These are phyloP conservation scores for Deakozyma indianensis DNA, from an alignment of 805 yeast species.

Conservation along the genomic window DNA sequence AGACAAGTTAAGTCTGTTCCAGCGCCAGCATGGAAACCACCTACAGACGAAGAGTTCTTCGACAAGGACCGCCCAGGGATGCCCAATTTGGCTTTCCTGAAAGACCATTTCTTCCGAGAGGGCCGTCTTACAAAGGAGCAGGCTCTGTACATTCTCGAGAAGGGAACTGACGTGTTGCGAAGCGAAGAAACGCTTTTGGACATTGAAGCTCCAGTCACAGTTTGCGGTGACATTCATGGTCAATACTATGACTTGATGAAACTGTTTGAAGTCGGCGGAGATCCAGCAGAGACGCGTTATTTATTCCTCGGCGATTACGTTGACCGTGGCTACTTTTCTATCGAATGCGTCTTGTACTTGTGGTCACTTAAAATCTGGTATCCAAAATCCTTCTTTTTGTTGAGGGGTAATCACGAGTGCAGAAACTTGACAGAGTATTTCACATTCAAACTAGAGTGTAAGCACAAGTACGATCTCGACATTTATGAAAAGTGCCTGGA, in stretches of 20 bases:
- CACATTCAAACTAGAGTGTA: conserved; percentile 82
- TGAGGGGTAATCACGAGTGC: conserved; percentile 93
- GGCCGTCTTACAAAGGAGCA: conserved; percentile 68
- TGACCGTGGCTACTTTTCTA: conserved; percentile 83
- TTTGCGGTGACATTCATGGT: conserved; percentile 97
- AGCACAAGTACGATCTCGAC: conserved; percentile 55
- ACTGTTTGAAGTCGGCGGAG: conserved; percentile 86
- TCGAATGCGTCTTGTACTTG: conserved; percentile 54
- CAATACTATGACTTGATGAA: conserved; percentile 84
- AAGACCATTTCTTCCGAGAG: conserved; percentile 61
- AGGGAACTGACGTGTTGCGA: conserved; percentile 48
- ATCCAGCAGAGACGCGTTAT: conserved; percentile 62
- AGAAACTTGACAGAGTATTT: conserved; percentile 86
- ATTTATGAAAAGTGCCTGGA: conserved; percentile 61
- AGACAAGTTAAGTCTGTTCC: conserved; percentile 43
- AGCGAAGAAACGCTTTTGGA: conserved; percentile 66
- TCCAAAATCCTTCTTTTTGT: conserved; percentile 61
- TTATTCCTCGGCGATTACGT: conserved; percentile 89
- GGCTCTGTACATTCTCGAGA: conserved; percentile 46
- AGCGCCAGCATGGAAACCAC: conserved; percentile 52
- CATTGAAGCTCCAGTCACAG: conserved; percentile 87
- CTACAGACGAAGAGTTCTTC: conserved; percentile 59
- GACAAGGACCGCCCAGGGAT: conserved; percentile 31
- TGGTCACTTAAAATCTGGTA: conserved; percentile 68
- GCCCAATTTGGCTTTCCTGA: conserved; percentile 61